These are phyloP conservation scores for Epipyxis sp. DNA, from an alignment of 108 stramenopile species.

Conservation along the genomic window DNA sequence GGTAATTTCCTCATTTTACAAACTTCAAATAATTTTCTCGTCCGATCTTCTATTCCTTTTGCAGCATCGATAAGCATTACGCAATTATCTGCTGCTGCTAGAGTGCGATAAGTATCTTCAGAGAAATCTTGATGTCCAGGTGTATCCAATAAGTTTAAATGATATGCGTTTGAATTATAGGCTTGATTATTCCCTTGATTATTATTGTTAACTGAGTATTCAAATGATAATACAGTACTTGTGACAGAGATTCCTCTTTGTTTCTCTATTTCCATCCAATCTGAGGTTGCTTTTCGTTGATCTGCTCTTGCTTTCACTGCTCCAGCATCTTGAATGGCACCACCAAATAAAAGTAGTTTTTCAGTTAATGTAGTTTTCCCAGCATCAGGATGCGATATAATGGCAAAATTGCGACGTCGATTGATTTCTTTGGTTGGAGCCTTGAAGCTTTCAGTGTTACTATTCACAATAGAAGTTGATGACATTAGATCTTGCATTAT, in stretches of 20 bases:
- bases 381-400: constrained; percentile 91
- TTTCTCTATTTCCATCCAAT: constrained; percentile 91
- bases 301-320: constrained; percentile 62
- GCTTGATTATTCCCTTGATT: too few relatives aligned
- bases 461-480: too few relatives aligned
- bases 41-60: constrained; percentile 91
- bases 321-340: constrained; percentile 88
- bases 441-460: too few relatives aligned
- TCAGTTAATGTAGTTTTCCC: constrained; percentile 97
- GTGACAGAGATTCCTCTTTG: constrained; percentile 87
- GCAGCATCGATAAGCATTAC: constrained; percentile 91
- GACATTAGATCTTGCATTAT: too few relatives aligned
- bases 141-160: constrained; percentile 67
- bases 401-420: constrained; percentile 84
- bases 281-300: constrained; percentile 63
- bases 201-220: constrained; percentile 57
- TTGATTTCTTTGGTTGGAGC: constrained; percentile 59
- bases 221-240: constrained; percentile 84
- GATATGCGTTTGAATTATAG: too few relatives aligned
- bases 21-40: constrained; percentile 86
- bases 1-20: constrained; percentile 62
- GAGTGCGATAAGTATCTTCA: constrained; percentile 89
- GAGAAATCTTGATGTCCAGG: constrained; percentile 86
- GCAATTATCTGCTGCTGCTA: constrained; percentile 89
- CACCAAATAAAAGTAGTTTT: constrained; percentile 80